Evolutionary conservation across 1,284 basidiomycete genomes (phyloP), one percentile per base, ranked within the genome.

Genomic region (Malassezia restricta): DNA sequence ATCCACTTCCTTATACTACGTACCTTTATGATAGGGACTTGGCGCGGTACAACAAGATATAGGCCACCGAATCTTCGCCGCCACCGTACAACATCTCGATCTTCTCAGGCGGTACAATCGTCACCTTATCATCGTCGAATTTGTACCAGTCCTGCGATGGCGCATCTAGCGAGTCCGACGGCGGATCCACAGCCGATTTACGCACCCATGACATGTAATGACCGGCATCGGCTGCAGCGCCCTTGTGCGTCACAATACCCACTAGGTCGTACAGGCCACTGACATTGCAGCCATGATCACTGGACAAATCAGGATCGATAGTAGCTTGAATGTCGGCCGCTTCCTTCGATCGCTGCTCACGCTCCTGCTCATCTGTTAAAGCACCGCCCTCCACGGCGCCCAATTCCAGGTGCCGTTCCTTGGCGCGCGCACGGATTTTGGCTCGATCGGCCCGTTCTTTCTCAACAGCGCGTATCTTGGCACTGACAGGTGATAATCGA

Each of bases 181-280:
- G 47, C 8, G 48, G 33, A 3, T 58, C 60, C 11, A 35, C 33
- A 27, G 60, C 50, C 20, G 66, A 66, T 17, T 65, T 65, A 29
- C 66, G 54, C 12, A 84, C 86, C 77, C 86, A 94, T 0, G 82
- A 86, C 35, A 92, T 89, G 73, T 92, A 94, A 75, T 94, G 90
- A 1, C 89, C 91, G 0, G 86, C 83, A 69, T 96, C 90, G 0
- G 92, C 90, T 0, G 85, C 85, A 0, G 89, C 83, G 14, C 94
- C 94, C 73, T 98, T 98, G 79, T 96, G 92, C 27, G 90, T 94
- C 12, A 99, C 83, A 67, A 98, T 86, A 82, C 86, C 85, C 51
- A 86, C 82, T 33, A 91, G 80, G 52, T 91, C 87, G 72, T 90
- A 92, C 63, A 90, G 65, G 9, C 84, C 87, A 12, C 80, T 84